Conservation (phyloP, 2,329 filamentous ascomycete genomes). For the Verticillium klebahnii region DNA sequence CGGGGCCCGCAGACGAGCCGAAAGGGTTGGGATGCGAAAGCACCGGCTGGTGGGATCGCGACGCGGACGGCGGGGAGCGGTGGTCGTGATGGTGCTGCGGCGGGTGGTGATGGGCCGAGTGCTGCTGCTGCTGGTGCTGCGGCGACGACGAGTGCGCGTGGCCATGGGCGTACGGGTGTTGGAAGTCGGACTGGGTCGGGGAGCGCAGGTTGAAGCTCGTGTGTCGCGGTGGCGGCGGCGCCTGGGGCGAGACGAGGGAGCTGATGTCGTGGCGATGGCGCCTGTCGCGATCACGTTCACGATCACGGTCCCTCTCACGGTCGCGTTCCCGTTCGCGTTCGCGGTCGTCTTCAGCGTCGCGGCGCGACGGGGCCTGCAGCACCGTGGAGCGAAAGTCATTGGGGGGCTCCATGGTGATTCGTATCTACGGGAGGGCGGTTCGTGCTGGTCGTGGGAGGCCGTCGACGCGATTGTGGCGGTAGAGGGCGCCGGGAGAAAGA, state of each 20-base stretch:
- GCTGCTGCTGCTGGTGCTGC: constrained; percentile 14
- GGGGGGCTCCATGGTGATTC: constrained; percentile 33
- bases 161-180: constrained; percentile 22
- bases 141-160: constrained; percentile 6
- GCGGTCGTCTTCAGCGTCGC: constrained; percentile 32
- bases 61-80: constrained; percentile 15
- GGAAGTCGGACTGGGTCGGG: constrained; percentile 39
- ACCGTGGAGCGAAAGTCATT: constrained; percentile 44
- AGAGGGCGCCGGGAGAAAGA: background rate
- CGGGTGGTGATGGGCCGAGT: constrained; percentile 17
- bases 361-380: constrained; percentile 38
- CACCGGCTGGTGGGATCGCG: constrained; percentile 11
- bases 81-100: constrained; percentile 22
- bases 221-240: constrained; percentile 29
- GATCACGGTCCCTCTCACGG: constrained; percentile 20
- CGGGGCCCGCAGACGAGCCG: constrained; percentile 28
- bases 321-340: constrained; percentile 23
- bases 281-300: constrained; percentile 16
- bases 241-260: constrained; percentile 18
- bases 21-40: constrained; percentile 23
- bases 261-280: constrained; percentile 40
- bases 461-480: background rate
- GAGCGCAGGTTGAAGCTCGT: constrained; percentile 45
- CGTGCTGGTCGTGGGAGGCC: background rate
- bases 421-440: background rate